Percentiles rank a stretch among this genome's conserved stretches.
These are phyloP conservation scores for Eucalyptus shirleyi DNA, from an alignment of 345 rosid genomes.

Conservation along the genomic window DNA sequence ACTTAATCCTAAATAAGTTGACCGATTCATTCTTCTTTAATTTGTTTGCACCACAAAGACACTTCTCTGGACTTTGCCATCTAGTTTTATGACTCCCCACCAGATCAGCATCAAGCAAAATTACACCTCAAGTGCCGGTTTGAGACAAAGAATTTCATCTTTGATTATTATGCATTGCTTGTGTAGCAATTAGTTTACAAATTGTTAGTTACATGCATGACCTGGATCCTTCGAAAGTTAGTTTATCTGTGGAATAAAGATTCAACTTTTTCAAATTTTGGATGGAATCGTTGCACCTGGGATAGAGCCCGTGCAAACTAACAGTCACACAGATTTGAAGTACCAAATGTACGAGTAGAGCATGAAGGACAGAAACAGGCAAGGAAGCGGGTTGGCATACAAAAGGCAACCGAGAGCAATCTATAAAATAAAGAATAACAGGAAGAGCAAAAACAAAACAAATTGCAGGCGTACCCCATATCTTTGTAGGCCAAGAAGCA, in stretches of 20 bases:
- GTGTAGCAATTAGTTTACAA: neutral
- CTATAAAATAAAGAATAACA: too few relatives aligned
- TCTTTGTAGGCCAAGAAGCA: conserved; percentile 51
- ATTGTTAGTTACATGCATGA: neutral
- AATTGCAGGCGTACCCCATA: conserved; percentile 26
- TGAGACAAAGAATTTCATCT: neutral
- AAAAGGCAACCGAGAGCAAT: too few relatives aligned
- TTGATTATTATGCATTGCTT: neutral
- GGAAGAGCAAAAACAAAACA: neutral
- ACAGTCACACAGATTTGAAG: neutral
- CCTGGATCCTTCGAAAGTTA: neutral
- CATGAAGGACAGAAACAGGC: too few relatives aligned
- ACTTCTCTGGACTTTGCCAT: neutral
- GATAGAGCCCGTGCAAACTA: neutral
- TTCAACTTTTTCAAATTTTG: neutral
- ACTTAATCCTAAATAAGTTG: neutral
- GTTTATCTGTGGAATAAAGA: neutral
- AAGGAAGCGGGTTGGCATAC: too few relatives aligned
- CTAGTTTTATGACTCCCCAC: neutral
- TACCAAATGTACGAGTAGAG: neutral
- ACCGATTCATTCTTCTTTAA: neutral
- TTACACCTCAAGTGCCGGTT: neutral
- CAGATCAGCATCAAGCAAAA: neutral
- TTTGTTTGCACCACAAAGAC: neutral
- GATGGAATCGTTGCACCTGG: neutral